Evolutionary conservation across 108 stramenopile genomes (phyloP), one percentile per base, ranked within the genome.

Genomic region (Seminavis robusta): DNA sequence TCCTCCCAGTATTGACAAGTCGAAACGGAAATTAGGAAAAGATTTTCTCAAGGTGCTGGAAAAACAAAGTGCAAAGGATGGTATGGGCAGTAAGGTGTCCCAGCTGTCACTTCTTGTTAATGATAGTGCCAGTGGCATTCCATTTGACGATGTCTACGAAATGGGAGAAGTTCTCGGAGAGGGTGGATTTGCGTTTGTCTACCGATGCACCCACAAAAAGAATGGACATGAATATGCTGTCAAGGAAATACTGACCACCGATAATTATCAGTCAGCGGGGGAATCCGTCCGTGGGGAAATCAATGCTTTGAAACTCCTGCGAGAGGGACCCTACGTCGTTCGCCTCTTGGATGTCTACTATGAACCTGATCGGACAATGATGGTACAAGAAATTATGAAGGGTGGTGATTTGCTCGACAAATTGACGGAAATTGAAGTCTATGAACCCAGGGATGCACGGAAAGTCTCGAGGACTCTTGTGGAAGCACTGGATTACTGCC

Each of bases 361-460:
- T 19, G 80, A 77, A 33, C 47, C 48, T 15, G 38, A 52, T 8
- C 21, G 44, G 25, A 69, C 67, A 27, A 83, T 80, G 59, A 54
- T 88, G 42, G 76, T 90, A 39, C 67, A 85, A 45, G 90, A 92
- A 74, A 47, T 67, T 16, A 76, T 78, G 66, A 54, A 46, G 30
- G 94, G 94, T n/a, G n/a, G n/a, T n/a, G n/a, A n/a, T n/a, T n/a
- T n/a, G n/a, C n/a, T n/a, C n/a, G n/a, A n/a, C n/a, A 32, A 88
- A 96, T 98, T 60, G 94, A 92, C 21, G 74, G 58, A 87, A 24
- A 96, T 95, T 56, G 79, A 73, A 26, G 79, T 70, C 9, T 96
- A 96, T 56, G 94, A 84, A 39, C 95, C 96, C 57, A 76, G 75
- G 6, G 96, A 97, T 70, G 96, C 96, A 19, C 77, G 94, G 3